These are phyloP conservation scores for Evansstolkia leycettana DNA, from an alignment of 495 filamentous ascomycete genomes.

Conservation along the genomic window DNA sequence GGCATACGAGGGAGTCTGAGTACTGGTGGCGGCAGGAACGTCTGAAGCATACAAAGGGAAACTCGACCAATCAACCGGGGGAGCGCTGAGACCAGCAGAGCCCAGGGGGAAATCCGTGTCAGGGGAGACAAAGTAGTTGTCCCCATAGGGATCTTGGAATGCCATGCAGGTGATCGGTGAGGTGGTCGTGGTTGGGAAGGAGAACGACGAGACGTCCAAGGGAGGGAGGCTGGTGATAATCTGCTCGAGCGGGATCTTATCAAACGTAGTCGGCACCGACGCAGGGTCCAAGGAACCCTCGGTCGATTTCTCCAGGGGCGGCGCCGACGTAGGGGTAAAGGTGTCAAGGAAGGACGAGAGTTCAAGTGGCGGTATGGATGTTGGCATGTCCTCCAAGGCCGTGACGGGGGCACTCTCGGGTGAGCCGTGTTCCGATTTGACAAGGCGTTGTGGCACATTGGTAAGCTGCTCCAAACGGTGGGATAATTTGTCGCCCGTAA, in stretches of 20 bases:
- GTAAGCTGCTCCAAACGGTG: conserved; percentile 27
- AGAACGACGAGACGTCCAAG: conserved; percentile 24
- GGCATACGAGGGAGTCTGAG: conserved; percentile 56
- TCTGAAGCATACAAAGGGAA: conserved; percentile 48
- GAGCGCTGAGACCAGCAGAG: conserved; percentile 50
- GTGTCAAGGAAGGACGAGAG: conserved; percentile 44
- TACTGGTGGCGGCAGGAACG: conserved; percentile 51
- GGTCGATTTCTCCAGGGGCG: conserved; percentile 25
- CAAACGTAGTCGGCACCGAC: conserved; percentile 17
- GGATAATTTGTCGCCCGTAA: conserved; percentile 25
- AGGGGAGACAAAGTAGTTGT: conserved; percentile 32
- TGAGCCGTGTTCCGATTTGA: conserved; percentile 61
- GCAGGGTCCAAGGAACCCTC: conserved; percentile 11
- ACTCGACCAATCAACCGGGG: conserved; percentile 63
- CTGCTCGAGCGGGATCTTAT: conserved; percentile 23
- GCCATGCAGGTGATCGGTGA: conserved; percentile 30
- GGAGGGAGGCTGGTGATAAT: conserved; percentile 27
- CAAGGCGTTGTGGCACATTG: conserved; percentile 40
- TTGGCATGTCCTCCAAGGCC: conserved; percentile 43
- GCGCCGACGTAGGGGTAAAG: conserved; percentile 36
- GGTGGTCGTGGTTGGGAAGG: conserved; percentile 21
- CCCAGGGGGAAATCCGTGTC: conserved; percentile 55
- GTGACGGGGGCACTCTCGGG: conserved; percentile 45
- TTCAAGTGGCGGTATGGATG: conserved; percentile 54
- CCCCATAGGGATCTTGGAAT: conserved; percentile 31